Percentiles rank a stretch among this genome's conserved stretches.
Conservation (phyloP, 371 early-diverging fungal species). For the Rhizopus delemar region DNA sequence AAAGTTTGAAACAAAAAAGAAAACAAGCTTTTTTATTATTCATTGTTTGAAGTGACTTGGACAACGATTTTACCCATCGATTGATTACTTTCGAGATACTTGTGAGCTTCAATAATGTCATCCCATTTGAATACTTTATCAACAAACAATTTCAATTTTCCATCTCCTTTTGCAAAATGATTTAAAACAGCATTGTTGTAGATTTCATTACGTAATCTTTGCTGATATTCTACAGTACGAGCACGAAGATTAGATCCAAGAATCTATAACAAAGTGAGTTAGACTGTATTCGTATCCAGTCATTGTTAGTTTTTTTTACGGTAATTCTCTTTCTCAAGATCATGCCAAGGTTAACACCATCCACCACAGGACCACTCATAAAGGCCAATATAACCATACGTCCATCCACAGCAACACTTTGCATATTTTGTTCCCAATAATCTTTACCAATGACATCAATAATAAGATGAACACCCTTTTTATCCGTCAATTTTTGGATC, state of each 20-base stretch:
- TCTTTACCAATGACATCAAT: constrained; percentile 74
- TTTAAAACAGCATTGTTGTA: constrained; percentile 51
- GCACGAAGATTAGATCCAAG: constrained; percentile 74
- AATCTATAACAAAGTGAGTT: constrained; percentile 39
- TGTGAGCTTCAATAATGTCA: constrained; percentile 68
- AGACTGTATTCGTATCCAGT: background rate
- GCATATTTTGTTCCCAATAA: constrained; percentile 68
- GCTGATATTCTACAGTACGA: constrained; percentile 67
- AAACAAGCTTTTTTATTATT: background rate
- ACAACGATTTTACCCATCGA: constrained; percentile 67
- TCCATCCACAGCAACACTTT: constrained; percentile 66
- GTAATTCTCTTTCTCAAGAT: background rate
- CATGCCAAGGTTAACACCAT: background rate
- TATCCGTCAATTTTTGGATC: constrained; percentile 55
- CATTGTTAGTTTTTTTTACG: background rate
- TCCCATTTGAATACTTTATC: constrained; percentile 69
- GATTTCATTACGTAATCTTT: constrained; percentile 49
- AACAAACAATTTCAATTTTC: constrained; percentile 54
- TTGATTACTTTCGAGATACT: constrained; percentile 64
- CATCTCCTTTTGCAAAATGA: constrained; percentile 38
- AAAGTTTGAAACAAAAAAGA: constrained; percentile 2
- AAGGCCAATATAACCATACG: constrained; percentile 73
- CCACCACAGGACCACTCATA: constrained; percentile 38
- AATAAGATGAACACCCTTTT: constrained; percentile 69
- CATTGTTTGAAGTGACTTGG: constrained; percentile 6